Percentiles rank a stretch among this genome's conserved stretches.
Evolutionary conservation across 2,329 filamentous ascomycete species (phyloP).

Genomic region (Arthrobotrys sphaeroides): DNA sequence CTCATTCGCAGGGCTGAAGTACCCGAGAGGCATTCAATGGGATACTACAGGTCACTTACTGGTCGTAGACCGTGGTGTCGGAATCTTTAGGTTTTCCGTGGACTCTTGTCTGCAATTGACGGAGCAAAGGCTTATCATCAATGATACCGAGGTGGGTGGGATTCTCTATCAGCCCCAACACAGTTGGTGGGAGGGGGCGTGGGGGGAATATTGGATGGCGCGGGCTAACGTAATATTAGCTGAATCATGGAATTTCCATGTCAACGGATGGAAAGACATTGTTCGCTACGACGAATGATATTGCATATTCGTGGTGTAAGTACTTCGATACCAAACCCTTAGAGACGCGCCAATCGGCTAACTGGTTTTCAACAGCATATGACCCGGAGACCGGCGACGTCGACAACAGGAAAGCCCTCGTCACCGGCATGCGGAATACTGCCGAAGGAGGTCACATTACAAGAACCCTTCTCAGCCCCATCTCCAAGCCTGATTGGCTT

Average conservation of each 20-base stretch:
- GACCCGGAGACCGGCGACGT: conserved; percentile 38
- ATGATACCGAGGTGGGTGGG: conserved; percentile 39
- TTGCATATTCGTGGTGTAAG: conserved; percentile 49
- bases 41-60: conserved; percentile 39
- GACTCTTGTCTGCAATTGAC: conserved; percentile 44
- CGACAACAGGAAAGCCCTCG: conserved; percentile 31
- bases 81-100: conserved; percentile 39
- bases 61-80: conserved; percentile 46
- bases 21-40: conserved; percentile 48
- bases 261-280: conserved; percentile 42
- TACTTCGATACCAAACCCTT: background rate
- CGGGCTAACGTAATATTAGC: conserved; percentile 16
- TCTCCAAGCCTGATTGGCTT: conserved; percentile 66
- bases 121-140: conserved; percentile 49
- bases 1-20: conserved; percentile 27
- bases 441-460: conserved; percentile 69
- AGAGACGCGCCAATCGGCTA: background rate
- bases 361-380: conserved; percentile 20
- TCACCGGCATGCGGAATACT: conserved; percentile 65
- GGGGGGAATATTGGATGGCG: background rate
- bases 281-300: conserved; percentile 47
- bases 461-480: conserved; percentile 73
- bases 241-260: conserved; percentile 52
- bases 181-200: conserved; percentile 2
- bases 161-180: conserved; percentile 24